phyloP scores from a whole-genome alignment of 2,329 filamentous ascomycete species.

The Xylariaceae sp. region DNA sequence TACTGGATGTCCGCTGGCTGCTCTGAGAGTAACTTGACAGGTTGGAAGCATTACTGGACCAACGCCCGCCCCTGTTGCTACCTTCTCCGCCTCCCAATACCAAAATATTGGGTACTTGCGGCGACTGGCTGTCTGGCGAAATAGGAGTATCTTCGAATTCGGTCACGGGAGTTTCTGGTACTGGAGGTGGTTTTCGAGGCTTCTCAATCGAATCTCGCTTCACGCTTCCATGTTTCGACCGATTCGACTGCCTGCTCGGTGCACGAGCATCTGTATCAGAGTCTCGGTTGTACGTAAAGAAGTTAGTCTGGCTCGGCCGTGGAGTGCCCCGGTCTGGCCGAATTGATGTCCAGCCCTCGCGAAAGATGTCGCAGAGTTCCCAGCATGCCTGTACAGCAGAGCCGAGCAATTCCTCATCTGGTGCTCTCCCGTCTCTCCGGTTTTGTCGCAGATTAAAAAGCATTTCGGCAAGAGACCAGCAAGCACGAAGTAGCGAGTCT shows the following conservation, averaged over 20 bases:
- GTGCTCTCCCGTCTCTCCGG: constrained; percentile 65
- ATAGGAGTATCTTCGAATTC: constrained; percentile 90
- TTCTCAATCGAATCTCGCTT: constrained; percentile 50
- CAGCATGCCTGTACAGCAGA: constrained; percentile 91
- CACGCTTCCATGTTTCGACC: constrained; percentile 54
- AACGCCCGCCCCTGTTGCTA: constrained; percentile 62
- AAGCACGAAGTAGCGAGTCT: constrained; percentile 78
- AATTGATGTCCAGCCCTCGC: constrained; percentile 86
- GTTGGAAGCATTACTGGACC: constrained; percentile 79
- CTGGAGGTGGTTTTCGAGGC: constrained; percentile 45
- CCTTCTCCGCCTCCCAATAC: constrained; percentile 67
- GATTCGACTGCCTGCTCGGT: constrained; percentile 50
- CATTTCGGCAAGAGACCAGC: constrained; percentile 90
- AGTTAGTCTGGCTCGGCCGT: constrained; percentile 73
- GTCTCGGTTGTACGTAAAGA: constrained; percentile 53
- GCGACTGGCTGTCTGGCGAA: constrained; percentile 73
- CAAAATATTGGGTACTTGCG: constrained; percentile 81
- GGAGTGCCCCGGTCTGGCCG: constrained; percentile 84
- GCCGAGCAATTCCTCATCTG: constrained; percentile 80
- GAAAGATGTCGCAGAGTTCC: constrained; percentile 91
- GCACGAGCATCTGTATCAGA: constrained; percentile 43
- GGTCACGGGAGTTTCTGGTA: constrained; percentile 88
- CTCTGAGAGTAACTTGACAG: constrained; percentile 76
- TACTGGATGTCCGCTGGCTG: constrained; percentile 64
- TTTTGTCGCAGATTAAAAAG: constrained; percentile 87